Evolutionary conservation across 352 stramenopile species (phyloP), one percentile per base, ranked within the genome.

Genomic region (Globisporangium lucens): DNA sequence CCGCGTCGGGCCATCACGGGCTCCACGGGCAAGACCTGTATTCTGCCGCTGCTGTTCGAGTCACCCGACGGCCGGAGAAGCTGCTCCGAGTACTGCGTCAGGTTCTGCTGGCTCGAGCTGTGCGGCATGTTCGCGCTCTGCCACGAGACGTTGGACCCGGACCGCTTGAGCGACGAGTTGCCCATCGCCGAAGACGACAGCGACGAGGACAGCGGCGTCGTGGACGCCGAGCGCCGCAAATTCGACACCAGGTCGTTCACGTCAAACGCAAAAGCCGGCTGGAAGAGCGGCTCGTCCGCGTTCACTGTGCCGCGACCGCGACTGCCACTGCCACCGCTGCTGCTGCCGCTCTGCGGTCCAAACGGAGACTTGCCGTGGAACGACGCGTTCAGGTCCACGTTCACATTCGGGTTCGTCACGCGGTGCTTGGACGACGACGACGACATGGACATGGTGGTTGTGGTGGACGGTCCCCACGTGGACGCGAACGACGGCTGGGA

Each of bases 261-360:
- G 29, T 88, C 79, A 38, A 88, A 86, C 12, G 74, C 77, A 69
- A 88, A 88, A 9, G 77, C 69, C 9, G 76, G 75, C 60, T 83
- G 75, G 63, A 85, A 84, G 38, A 62, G 65, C 64, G 75, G 70
- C 63, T 57, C 63, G n/a, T 68, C 63, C 27, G 63, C 41, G 29
- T 56, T 58, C 24, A 56, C 38, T 2, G 24, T 27, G 30, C 55
- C 38, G 55, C 58, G 53, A 10, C 38, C 33, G 52, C 49, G 13
- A 30, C 41, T 65, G 55, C 29, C 27, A 10, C 41, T 15, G 30
- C 69, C 46, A 35, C 59, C 65, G 36, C 68, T 20, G 38, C 68
- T 38, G 35, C 59, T 65, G 30, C 68, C 63, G 46, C 56, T 41
- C 46, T 41, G 60, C n/a, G 24, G 27, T 1, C 43, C 41, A n/a